These are phyloP conservation scores for Penicillium sp. DNA, from an alignment of 2,329 filamentous ascomycete genomes.

Conservation along the genomic window DNA sequence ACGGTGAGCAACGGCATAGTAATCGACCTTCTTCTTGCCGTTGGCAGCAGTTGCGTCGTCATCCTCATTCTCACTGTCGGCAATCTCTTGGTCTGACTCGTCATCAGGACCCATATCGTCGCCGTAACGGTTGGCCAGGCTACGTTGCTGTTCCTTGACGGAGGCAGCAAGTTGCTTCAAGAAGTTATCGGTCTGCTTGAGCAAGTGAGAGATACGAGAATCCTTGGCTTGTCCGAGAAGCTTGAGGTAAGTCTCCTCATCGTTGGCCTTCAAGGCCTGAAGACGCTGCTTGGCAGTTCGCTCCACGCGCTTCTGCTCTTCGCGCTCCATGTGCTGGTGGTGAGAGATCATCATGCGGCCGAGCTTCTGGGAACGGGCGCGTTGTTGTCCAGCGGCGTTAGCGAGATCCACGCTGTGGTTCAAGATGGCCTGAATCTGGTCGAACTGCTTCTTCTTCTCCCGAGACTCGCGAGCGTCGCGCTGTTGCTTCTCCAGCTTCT, in stretches of 20 bases:
- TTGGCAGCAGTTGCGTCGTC: conserved; percentile 55
- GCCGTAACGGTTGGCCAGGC: conserved; percentile 76
- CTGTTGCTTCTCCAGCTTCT: conserved; percentile 99
- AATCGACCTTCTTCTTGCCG: conserved; percentile 80
- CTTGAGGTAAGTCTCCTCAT: conserved; percentile 98
- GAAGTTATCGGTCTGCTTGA: conserved; percentile 97
- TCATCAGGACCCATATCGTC: conserved; percentile 58
- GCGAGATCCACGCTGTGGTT: conserved; percentile 79
- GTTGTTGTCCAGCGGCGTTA: conserved; percentile 66
- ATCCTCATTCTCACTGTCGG: conserved; percentile 66
- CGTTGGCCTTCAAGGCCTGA: conserved; percentile 96
- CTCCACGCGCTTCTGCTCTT: conserved; percentile 98
- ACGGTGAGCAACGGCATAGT: conserved; percentile 96
- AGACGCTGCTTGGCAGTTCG: conserved; percentile 99
- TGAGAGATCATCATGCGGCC: conserved; percentile 86
- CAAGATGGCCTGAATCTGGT: conserved; percentile 85
- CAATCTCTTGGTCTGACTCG: conserved; percentile 67
- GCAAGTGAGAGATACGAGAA: conserved; percentile 95
- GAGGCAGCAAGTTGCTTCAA: conserved; percentile 92
- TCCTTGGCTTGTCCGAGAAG: conserved; percentile 98
- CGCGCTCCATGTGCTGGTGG: conserved; percentile 96
- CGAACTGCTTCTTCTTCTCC: conserved; percentile 95
- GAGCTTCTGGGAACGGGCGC: conserved; percentile 78
- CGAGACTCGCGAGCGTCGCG: conserved; percentile 92
- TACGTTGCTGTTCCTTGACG: conserved; percentile 90